Evolutionary conservation across 2,329 filamentous ascomycete genomes (phyloP).

Genomic region (Colletotrichum somersetense): DNA sequence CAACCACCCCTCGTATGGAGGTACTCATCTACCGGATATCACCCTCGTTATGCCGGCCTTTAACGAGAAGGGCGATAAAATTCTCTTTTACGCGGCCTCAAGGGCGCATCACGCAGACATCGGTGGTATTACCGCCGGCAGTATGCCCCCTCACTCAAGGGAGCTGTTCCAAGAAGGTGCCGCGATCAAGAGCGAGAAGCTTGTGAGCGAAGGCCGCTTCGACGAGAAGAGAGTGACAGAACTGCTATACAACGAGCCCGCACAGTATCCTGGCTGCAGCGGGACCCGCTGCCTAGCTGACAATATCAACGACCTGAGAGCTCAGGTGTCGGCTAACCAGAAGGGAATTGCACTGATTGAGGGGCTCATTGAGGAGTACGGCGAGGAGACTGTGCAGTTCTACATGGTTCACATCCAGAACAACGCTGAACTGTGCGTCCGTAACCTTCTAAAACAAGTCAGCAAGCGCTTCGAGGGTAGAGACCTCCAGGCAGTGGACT

Average conservation of each 20-base stretch:
- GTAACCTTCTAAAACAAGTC: constrained; percentile 78
- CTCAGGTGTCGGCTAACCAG: constrained; percentile 86
- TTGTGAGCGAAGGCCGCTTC: constrained; percentile 82
- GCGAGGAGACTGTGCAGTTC: constrained; percentile 81
- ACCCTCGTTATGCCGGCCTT: constrained; percentile 86
- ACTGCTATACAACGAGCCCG: constrained; percentile 79
- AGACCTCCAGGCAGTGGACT: constrained; percentile 78
- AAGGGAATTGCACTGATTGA: constrained; percentile 88
- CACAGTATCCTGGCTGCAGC: constrained; percentile 79
- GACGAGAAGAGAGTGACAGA: constrained; percentile 82
- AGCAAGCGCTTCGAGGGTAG: constrained; percentile 77
- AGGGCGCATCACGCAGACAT: constrained; percentile 89
- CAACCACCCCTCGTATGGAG: constrained; percentile 86
- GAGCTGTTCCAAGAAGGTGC: constrained; percentile 74
- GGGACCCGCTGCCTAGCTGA: constrained; percentile 84
- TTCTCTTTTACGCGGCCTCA: constrained; percentile 85
- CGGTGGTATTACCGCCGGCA: constrained; percentile 82
- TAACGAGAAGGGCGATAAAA: constrained; percentile 71
- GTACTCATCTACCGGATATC: constrained; percentile 86
- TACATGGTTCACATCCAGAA: constrained; percentile 87
- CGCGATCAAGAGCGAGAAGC: constrained; percentile 73
- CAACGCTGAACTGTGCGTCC: constrained; percentile 82
- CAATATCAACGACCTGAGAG: constrained; percentile 86
- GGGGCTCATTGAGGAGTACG: constrained; percentile 81
- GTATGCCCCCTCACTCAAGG: constrained; percentile 81